These are phyloP conservation scores for Dinochytrium kinnereticum DNA, from an alignment of 371 early-diverging fungal genomes.

Conservation along the genomic window DNA sequence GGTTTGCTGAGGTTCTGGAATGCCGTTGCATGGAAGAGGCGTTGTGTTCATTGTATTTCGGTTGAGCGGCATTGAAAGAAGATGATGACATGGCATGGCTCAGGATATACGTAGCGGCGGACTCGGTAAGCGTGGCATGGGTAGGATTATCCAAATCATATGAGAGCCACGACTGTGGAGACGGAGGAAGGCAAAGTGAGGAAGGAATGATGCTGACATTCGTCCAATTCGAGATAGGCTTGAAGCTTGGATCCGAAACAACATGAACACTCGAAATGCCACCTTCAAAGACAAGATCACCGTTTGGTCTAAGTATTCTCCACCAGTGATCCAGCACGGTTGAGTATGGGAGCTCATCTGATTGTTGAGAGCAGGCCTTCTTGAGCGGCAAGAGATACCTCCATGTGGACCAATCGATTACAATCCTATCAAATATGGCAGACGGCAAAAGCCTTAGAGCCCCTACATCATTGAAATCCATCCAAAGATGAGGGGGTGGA, in stretches of 20 bases:
- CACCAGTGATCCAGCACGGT: slow-evolving; percentile 18
- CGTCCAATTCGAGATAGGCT: no score
- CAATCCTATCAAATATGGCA: slow-evolving; percentile 19
- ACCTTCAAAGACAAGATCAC: slow-evolving; percentile 18
- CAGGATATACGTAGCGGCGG: neutral
- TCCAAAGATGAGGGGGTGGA: slow-evolving; percentile 35
- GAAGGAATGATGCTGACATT: no score
- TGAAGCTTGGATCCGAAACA: neutral
- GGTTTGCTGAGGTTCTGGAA: no score
- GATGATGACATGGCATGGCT: no score
- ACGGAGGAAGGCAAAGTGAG: neutral
- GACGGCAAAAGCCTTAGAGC: slow-evolving; percentile 28
- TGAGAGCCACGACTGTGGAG: neutral
- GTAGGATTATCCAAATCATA: slow-evolving; percentile 27
- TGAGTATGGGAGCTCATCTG: neutral
- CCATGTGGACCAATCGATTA: slow-evolving; percentile 47
- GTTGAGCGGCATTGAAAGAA: no score
- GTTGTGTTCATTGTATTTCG: no score
- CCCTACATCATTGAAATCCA: slow-evolving; percentile 37
- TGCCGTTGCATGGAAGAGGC: no score
- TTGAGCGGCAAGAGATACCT: slow-evolving; percentile 37
- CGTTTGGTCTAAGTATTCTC: slow-evolving; percentile 22
- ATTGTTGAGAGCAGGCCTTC: neutral
- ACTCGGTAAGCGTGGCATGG: slow-evolving; percentile 8
- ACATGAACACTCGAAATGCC: slow-evolving; percentile 6